phyloP scores from a whole-genome alignment of 148 eudicot species.

The Silene conica region DNA sequence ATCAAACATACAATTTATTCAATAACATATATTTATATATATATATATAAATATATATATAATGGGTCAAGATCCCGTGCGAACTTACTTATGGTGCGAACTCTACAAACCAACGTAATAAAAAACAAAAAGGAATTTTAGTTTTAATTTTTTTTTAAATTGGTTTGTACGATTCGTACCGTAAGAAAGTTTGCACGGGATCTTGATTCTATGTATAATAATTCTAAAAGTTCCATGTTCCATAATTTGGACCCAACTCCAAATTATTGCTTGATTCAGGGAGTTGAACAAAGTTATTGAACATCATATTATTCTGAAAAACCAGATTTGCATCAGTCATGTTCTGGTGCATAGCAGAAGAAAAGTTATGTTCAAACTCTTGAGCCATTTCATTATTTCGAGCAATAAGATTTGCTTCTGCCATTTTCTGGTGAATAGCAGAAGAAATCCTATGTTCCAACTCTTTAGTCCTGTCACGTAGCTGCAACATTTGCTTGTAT shows the following conservation, averaged over 20 bases:
- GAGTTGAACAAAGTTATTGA: not conserved
- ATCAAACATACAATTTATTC: too few species aligned
- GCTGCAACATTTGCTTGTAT: not conserved
- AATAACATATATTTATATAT: too few species aligned
- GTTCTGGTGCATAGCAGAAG: not conserved
- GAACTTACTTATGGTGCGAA: too few species aligned
- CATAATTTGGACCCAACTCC: not conserved
- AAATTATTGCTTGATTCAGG: not conserved
- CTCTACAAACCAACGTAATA: too few species aligned
- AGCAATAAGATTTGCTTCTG: too few species aligned
- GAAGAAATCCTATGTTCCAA: not conserved
- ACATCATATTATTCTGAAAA: not conserved
- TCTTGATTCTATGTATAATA: too few species aligned
- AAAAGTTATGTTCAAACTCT: not conserved
- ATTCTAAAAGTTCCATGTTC: not conserved
- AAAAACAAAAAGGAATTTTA: too few species aligned
- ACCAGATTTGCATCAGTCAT: not conserved
- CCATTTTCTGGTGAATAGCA: not conserved
- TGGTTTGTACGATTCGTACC: too few species aligned
- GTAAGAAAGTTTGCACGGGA: too few species aligned
- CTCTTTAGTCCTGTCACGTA: not conserved
- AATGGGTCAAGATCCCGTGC: too few species aligned
- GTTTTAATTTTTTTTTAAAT: too few species aligned
- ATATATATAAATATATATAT: too few species aligned
- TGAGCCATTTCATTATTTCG: not conserved